Evolutionary conservation across 495 filamentous ascomycete species (phyloP), one percentile per base, ranked within the genome.

Genomic region (Cercophora sp.): DNA sequence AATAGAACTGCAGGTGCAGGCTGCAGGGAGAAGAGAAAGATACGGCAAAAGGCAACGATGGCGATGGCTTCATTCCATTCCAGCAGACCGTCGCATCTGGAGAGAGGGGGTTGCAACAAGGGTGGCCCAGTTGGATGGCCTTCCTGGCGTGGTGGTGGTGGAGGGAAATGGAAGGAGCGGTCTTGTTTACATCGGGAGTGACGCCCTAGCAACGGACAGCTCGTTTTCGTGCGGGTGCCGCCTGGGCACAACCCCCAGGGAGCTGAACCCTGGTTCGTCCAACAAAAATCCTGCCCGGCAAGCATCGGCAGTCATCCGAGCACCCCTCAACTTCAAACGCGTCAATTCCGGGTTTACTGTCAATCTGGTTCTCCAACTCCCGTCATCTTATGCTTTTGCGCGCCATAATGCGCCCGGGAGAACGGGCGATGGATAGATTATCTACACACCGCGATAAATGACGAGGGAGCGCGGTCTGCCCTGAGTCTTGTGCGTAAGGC

Each of bases 131-230:
- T 20, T 16, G 37, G 37, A 22, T 32, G 29, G 29, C 13, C n/a
- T 19, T 9, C n/a, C 20, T 41, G 18, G 37, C 11, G 37, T 13
- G 9, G 37, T 15, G 18, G 37, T 41, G 37, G 36, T 39, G 36
- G 37, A n/a, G n/a, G n/a, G 16, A 36, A 39, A 18, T 39, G 11
- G 20, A 10, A 24, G 23, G 23, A 22, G 19, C 5, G 15, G 19
- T 43, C 5, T 43, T 55, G 52, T 55, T 55, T 55, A 55, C 52
- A 42, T 49, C 18, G 35, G 41, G 36, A 49, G 44, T 24, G 41
- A 32, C 52, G 43, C 52, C 51, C 44, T 48, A 49, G 52, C 52
- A 55, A 55, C 52, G 29, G 32, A 15, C 15, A 8, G 18, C 11
- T 15, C 25, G 19, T 34, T 46, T 47, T 34, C 44, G 25, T 25